phyloP scores from a whole-genome alignment of 192 early-diverging fungal species.

The Cladochytrium replicatum region DNA sequence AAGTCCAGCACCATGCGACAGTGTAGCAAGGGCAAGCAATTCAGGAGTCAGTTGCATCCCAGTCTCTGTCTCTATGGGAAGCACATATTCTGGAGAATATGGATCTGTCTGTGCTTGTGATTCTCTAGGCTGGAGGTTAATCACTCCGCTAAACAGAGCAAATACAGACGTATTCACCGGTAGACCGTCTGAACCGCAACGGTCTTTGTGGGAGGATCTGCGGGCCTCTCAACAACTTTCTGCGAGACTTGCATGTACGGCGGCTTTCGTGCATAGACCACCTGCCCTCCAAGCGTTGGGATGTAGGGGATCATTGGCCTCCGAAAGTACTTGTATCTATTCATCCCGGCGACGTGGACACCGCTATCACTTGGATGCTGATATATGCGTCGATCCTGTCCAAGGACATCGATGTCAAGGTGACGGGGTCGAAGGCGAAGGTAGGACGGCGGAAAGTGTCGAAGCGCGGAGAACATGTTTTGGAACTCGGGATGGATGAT shows the following conservation, averaged over 20 bases:
- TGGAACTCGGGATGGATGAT: conserved; percentile 40
- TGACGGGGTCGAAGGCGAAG: conserved; percentile 20
- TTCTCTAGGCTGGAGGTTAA: conserved; percentile 27
- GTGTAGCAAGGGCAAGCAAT: conserved; percentile 44
- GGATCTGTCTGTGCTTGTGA: conserved; percentile 53
- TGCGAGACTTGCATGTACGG: conserved; percentile 6
- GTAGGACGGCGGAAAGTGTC: conserved; percentile 32
- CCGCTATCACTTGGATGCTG: conserved; percentile 5
- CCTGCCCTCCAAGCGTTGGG: conserved; percentile 39
- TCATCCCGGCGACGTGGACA: conserved; percentile 33
- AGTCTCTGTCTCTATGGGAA: conserved; percentile 18
- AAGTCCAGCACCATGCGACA: conserved; percentile 42
- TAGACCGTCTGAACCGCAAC: conserved; percentile 43
- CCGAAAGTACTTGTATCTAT: conserved; percentile 51
- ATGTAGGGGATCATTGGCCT: conserved; percentile 50
- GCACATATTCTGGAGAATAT: conserved; percentile 48
- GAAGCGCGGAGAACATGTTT: conserved; percentile 48
- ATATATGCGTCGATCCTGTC: conserved; percentile 30
- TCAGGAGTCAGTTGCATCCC: conserved; percentile 29
- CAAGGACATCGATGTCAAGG: conserved; percentile 19
- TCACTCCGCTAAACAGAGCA: background rate
- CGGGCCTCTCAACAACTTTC: conserved; percentile 17
- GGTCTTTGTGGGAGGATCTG: conserved; percentile 26
- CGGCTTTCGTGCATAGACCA: conserved; percentile 38
- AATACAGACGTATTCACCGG: conserved; percentile 20